These are phyloP conservation scores for Heterobasidion irregulare DNA, from an alignment of 1,284 basidiomycete genomes.

Conservation along the genomic window DNA sequence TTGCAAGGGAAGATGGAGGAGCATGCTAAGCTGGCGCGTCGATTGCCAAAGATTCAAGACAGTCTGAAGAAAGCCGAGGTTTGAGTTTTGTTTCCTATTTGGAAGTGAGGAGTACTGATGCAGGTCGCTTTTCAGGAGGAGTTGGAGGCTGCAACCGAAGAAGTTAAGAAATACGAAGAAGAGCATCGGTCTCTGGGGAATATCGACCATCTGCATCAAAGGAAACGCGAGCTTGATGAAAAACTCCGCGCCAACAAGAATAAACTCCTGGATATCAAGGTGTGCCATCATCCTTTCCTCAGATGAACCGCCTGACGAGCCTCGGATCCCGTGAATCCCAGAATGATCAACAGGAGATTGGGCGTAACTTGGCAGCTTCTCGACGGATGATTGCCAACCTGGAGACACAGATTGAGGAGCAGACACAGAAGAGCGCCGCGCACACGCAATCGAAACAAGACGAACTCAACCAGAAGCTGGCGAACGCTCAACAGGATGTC, in stretches of 20 bases:
- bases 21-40: conserved; percentile 35
- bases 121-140: conserved; percentile 19
- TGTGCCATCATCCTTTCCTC: conserved; percentile 15
- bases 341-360: conserved; percentile 39
- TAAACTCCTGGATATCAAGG: conserved; percentile 36
- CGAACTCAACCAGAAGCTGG: conserved; percentile 40
- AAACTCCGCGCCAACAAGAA: conserved; percentile 38
- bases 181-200: conserved; percentile 41
- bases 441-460: conserved; percentile 56
- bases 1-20: conserved; percentile 43
- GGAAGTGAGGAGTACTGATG: background rate
- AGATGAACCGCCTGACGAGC: background rate
- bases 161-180: conserved; percentile 39
- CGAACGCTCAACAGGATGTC: conserved; percentile 26
- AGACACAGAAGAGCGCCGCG: conserved; percentile 45
- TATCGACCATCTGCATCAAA: conserved; percentile 39
- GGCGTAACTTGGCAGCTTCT: conserved; percentile 27
- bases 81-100: conserved; percentile 5
- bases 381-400: conserved; percentile 40
- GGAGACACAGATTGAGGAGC: conserved; percentile 45
- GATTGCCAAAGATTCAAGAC: conserved; percentile 43
- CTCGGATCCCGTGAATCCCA: conserved; percentile 16
- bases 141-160: conserved; percentile 34
- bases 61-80: conserved; percentile 41
- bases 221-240: conserved; percentile 34